Conservation (phyloP, 2,329 filamentous ascomycete species). For the Botrytis aclada region DNA sequence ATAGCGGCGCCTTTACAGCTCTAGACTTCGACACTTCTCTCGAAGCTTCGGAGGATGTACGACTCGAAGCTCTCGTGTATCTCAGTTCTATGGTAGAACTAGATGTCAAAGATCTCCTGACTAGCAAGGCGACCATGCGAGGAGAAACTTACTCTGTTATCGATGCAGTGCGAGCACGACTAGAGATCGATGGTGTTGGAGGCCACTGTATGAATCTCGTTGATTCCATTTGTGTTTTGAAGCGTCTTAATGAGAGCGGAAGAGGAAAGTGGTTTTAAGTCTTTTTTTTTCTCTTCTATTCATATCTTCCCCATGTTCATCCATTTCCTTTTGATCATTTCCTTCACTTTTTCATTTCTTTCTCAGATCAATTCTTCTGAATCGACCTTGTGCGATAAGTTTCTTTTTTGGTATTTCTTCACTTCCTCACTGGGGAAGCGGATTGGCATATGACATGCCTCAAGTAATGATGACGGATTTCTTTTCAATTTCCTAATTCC, state of each 20-base stretch:
- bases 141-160: slow-evolving; percentile 48
- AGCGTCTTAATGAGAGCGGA: slow-evolving; percentile 48
- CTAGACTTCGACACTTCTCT: not conserved
- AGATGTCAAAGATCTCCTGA: slow-evolving; percentile 42
- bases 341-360: not conserved
- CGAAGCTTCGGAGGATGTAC: slow-evolving; percentile 12
- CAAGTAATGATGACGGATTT: slow-evolving; percentile 9
- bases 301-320: not conserved
- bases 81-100: slow-evolving; percentile 43
- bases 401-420: not conserved
- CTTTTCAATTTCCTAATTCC: not conserved
- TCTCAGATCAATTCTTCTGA: not conserved
- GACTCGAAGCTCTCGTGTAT: slow-evolving; percentile 36
- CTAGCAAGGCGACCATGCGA: slow-evolving; percentile 39
- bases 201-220: slow-evolving; percentile 49
- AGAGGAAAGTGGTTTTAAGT: slow-evolving; percentile 44
- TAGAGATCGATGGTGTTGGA: slow-evolving; percentile 51
- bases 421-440: not conserved
- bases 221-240: slow-evolving; percentile 53
- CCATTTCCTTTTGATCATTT: not conserved
- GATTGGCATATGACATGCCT: slow-evolving; percentile 8
- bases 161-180: slow-evolving; percentile 45
- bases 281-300: slow-evolving; percentile 8
- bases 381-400: not conserved
- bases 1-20: not conserved